These are phyloP conservation scores for Coleophoma eucalyptorum DNA, from an alignment of 2,329 filamentous ascomycete genomes.

Conservation along the genomic window DNA sequence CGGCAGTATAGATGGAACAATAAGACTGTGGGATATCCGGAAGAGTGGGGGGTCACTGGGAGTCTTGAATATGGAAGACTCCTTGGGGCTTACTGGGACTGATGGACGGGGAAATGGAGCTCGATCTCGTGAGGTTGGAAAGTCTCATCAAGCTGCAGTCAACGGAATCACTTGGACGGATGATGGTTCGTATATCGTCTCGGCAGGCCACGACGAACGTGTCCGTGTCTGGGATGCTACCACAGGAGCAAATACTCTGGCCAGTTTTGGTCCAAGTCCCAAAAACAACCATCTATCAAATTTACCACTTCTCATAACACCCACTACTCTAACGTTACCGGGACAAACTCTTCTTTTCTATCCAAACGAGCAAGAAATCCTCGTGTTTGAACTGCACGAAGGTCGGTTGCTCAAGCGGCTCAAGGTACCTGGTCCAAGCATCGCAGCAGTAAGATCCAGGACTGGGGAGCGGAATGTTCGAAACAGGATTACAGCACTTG, in stretches of 20 bases:
- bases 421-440: slow-evolving; percentile 55
- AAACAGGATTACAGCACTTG: slow-evolving; percentile 69
- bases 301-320: slow-evolving; percentile 59
- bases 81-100: slow-evolving; percentile 57
- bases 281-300: slow-evolving; percentile 67
- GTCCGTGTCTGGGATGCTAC: slow-evolving; percentile 84
- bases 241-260: slow-evolving; percentile 81
- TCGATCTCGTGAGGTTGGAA: slow-evolving; percentile 45
- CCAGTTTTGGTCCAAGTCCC: slow-evolving; percentile 79
- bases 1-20: slow-evolving; percentile 78
- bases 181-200: slow-evolving; percentile 72
- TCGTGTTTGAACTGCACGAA: slow-evolving; percentile 75
- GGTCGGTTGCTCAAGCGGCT: slow-evolving; percentile 70
- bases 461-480: slow-evolving; percentile 53
- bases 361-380: slow-evolving; percentile 76
- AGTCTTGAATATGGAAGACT: slow-evolving; percentile 80
- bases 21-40: slow-evolving; percentile 84
- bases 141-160: slow-evolving; percentile 76
- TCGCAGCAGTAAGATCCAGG: slow-evolving; percentile 40
- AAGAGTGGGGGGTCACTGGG: slow-evolving; percentile 73
- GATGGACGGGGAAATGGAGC: slow-evolving; percentile 25
- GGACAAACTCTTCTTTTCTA: slow-evolving; percentile 70
- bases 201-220: slow-evolving; percentile 76
- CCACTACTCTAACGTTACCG: slow-evolving; percentile 50
- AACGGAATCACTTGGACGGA: slow-evolving; percentile 85